Percentiles rank a stretch among this genome's conserved stretches.
These are phyloP conservation scores for Grosmannia huntii DNA, from an alignment of 2,329 filamentous ascomycete species.

Conservation along the genomic window DNA sequence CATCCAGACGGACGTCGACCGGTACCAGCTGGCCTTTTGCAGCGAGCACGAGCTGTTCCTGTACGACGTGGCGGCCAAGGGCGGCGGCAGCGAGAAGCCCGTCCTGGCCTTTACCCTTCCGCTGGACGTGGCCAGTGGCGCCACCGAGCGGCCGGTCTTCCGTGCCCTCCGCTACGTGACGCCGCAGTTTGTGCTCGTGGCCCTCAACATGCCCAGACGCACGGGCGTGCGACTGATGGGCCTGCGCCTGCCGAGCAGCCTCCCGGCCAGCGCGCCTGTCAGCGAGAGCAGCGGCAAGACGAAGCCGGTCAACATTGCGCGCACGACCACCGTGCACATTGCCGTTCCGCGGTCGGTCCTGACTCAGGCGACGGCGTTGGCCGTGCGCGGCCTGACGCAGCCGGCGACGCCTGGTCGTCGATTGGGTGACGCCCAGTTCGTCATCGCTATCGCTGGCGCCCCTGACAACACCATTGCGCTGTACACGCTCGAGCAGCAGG, in stretches of 20 bases:
- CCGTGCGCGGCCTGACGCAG: constrained; percentile 56
- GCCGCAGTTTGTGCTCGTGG: constrained; percentile 42
- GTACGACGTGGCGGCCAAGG: constrained; percentile 35
- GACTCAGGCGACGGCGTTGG: constrained; percentile 64
- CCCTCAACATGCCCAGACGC: constrained; percentile 45
- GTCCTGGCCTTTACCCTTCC: constrained; percentile 42
- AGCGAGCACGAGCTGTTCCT: constrained; percentile 63
- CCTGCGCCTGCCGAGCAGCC: constrained; percentile 28
- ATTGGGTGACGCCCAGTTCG: constrained; percentile 56
- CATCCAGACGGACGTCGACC: constrained; percentile 44
- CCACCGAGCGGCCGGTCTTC: constrained; percentile 35
- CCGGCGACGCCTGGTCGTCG: constrained; percentile 28
- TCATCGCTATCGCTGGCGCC: constrained; percentile 54
- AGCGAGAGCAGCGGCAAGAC: background rate
- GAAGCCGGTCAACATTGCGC: constrained; percentile 22
- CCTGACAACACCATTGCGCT: constrained; percentile 69
- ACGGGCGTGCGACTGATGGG: constrained; percentile 45
- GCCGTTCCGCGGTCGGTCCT: constrained; percentile 50
- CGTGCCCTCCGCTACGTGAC: constrained; percentile 47
- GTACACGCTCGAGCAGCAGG: constrained; percentile 61
- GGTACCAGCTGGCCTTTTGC: constrained; percentile 67
- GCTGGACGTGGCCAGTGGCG: constrained; percentile 25
- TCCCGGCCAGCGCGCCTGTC: constrained; percentile 16
- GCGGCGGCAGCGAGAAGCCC: constrained; percentile 24
- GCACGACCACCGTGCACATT: constrained; percentile 38